These are phyloP conservation scores for Zygoascus tannicola DNA, from an alignment of 805 yeast genomes.

Conservation along the genomic window DNA sequence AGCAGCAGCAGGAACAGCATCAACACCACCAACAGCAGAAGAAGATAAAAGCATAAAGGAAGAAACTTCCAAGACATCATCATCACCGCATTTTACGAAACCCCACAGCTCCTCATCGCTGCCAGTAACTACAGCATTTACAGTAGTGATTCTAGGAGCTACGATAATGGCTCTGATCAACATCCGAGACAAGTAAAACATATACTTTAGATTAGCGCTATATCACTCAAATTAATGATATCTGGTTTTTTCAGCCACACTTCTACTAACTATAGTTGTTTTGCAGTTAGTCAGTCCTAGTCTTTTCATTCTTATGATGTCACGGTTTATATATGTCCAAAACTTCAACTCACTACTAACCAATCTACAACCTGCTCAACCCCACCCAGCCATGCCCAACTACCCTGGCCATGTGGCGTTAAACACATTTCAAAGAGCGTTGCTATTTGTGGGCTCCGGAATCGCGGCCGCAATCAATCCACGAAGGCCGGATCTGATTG, in stretches of 20 bases:
- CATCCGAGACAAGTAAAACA: neutral
- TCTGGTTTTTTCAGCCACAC: too few species aligned
- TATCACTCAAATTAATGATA: too few species aligned
- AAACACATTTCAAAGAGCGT: constrained; percentile 47
- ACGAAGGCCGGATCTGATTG: constrained; percentile 32
- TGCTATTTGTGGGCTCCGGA: constrained; percentile 65
- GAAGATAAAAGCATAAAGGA: neutral
- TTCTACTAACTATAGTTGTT: too few species aligned
- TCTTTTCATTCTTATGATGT: too few species aligned
- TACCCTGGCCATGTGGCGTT: constrained; percentile 80
- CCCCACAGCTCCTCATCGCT: neutral
- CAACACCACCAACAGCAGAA: constrained; percentile 1
- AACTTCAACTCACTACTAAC: too few species aligned
- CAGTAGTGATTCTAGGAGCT: constrained; percentile 16
- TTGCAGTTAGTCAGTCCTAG: too few species aligned
- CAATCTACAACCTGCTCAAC: too few species aligned
- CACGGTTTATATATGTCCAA: too few species aligned
- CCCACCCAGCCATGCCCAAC: constrained; percentile 1
- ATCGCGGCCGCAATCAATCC: constrained; percentile 52
- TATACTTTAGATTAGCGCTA: too few species aligned
- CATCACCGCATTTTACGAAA: neutral
- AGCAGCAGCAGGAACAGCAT: neutral
- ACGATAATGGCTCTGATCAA: constrained; percentile 11
- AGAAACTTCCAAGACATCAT: neutral
- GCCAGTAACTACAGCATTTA: constrained; percentile 15